Evolutionary conservation across 768 basidiomycete genomes (phyloP).

Genomic region (Brasilioporus rufonigricans): DNA sequence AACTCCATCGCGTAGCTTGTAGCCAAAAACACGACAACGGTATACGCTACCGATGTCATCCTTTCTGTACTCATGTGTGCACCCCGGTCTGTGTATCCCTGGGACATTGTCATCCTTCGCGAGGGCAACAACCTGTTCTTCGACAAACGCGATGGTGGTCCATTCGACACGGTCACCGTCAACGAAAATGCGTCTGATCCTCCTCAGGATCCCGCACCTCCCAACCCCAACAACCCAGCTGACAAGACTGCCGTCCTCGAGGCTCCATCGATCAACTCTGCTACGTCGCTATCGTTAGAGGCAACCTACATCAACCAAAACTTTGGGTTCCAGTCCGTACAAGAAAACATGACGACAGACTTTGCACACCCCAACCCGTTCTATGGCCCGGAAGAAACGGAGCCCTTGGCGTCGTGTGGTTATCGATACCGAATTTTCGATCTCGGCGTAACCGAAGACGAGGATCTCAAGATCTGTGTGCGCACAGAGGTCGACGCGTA

Average conservation of each 20-base stretch:
- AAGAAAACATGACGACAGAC: constrained; percentile 68
- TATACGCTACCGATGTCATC: constrained; percentile 95
- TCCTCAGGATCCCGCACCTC: constrained; percentile 76
- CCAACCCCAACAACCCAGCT: constrained; percentile 73
- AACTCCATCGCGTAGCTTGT: constrained; percentile 56
- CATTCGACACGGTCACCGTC: constrained; percentile 96
- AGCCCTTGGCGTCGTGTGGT: constrained; percentile 92
- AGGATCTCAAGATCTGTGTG: constrained; percentile 87
- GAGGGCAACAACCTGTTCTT: constrained; percentile 93
- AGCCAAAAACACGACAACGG: constrained; percentile 72
- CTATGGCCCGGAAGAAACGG: constrained; percentile 90
- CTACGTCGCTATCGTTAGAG: constrained; percentile 90
- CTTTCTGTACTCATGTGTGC: constrained; percentile 96
- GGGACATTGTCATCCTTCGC: constrained; percentile 95
- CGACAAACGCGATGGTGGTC: constrained; percentile 96
- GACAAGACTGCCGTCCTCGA: constrained; percentile 66
- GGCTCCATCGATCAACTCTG: constrained; percentile 84
- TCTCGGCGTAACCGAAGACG: constrained; percentile 85
- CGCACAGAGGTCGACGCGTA: constrained; percentile 97
- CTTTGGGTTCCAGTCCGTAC: constrained; percentile 94
- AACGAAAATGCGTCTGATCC: constrained; percentile 98
- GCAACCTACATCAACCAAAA: constrained; percentile 99
- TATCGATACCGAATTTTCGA: constrained; percentile 97
- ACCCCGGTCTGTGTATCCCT: constrained; percentile 92
- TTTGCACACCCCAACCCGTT: constrained; percentile 93